Percentiles rank a stretch among this genome's conserved stretches.
phyloP scores from a whole-genome alignment of 306 rosid species.

The Cicer yamashitae region DNA sequence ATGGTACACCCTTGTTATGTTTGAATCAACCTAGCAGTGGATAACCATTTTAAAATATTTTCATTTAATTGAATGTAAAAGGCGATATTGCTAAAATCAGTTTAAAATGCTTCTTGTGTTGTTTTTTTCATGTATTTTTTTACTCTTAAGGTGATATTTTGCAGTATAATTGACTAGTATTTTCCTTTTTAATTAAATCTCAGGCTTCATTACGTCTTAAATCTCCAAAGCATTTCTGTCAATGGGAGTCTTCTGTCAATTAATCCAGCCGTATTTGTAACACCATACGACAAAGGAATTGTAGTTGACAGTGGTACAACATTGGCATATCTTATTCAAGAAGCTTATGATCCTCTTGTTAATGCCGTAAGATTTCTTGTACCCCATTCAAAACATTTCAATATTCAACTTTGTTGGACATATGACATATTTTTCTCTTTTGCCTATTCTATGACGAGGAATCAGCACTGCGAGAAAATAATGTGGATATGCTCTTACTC shows the following conservation, averaged over 20 bases:
- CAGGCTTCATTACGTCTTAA: not conserved
- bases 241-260: slow-evolving; percentile 77
- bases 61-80: slow-evolving; percentile 17
- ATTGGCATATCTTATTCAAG: slow-evolving; percentile 82
- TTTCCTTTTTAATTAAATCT: slow-evolving; percentile 38
- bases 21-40: slow-evolving; percentile 13
- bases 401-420: not conserved
- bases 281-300: slow-evolving; percentile 67
- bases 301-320: slow-evolving; percentile 94
- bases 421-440: not conserved
- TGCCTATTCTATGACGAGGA: too few relatives aligned
- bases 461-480: too few relatives aligned
- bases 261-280: slow-evolving; percentile 73
- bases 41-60: slow-evolving; percentile 3
- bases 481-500: too few relatives aligned
- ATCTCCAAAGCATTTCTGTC: slow-evolving; percentile 44
- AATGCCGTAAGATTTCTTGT: slow-evolving; percentile 67
- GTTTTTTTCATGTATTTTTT: slow-evolving; percentile 1
- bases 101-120: slow-evolving; percentile 31
- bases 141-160: slow-evolving; percentile 28
- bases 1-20: slow-evolving; percentile 8
- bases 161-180: slow-evolving; percentile 40
- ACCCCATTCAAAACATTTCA: not conserved
- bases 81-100: not conserved
- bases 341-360: slow-evolving; percentile 88